Evolutionary conservation across 2,329 filamentous ascomycete genomes (phyloP), one percentile per base, ranked within the genome.

Genomic region (Phialemoniopsis sp.): DNA sequence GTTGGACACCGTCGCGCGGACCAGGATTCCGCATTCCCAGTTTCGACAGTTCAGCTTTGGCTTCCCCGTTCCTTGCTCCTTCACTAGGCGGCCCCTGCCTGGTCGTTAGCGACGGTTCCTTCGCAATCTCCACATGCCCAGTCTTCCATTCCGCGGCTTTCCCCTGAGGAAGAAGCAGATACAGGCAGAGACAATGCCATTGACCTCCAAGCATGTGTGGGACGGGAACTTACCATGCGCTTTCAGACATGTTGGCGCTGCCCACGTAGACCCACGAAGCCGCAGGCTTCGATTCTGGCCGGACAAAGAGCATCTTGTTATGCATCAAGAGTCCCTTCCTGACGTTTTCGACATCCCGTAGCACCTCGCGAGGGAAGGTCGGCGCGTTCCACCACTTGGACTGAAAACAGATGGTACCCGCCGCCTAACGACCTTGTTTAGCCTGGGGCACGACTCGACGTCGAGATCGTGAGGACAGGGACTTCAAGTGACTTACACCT

Each of bases 21-120:
- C 58, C 17, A 97, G 52, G 2, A 98, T 87, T 29, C 93, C 93
- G 55, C 89, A 95, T 64, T 97, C 93, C 90, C 91, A 97, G 59
- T 97, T 98, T 39, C 87, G 81, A 60, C 86, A 89, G 46, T 77
- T 89, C 46, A 97, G 71, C 59, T 89, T 95, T 12, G 80, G 77
- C 45, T 76, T 63, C 45, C 82, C 82, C 3, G 78, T 84, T 8
- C 59, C 63, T 49, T 75, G 80, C 52, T 94, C 84, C 53, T 82
- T 81, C 39, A 82, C 78, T 21, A 95, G 63, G 34, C 81, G 81
- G 16, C 91, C 93, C 91, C 85, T 88, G 10, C 6, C 21, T 6
- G 21, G 21, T 26, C 6, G 21, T 26, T 26, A 26, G 21, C 21
- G 21, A 26, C 21, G 21, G 21, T 26, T 26, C 21, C 21, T 26